Conservation (phyloP, 1,284 basidiomycete species). For the Anthracocystis setariae region DNA sequence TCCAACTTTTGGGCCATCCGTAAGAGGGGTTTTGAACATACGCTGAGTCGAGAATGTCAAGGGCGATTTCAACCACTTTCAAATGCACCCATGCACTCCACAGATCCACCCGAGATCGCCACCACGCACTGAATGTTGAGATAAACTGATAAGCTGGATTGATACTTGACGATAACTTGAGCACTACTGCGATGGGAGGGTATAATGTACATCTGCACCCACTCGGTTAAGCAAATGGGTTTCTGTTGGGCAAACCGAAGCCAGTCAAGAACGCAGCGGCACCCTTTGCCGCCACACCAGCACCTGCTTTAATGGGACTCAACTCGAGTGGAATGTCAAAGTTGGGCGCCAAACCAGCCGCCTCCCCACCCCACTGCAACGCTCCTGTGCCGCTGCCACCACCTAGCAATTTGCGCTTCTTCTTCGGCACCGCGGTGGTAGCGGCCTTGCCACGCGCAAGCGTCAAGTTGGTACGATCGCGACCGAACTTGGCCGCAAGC, state of each 20-base stretch:
- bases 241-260: constrained; percentile 24
- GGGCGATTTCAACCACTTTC: no score
- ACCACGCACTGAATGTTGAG: no score
- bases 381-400: constrained; percentile 16
- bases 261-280: constrained; percentile 22
- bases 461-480: constrained; percentile 34
- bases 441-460: neutral
- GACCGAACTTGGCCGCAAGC: constrained; percentile 28
- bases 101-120: no score
- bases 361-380: constrained; percentile 38
- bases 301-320: constrained; percentile 36
- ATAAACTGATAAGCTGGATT: no score
- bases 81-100: no score
- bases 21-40: no score
- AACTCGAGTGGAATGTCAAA: constrained; percentile 45
- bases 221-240: constrained; percentile 17
- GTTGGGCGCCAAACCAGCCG: constrained; percentile 34
- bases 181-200: no score
- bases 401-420: constrained; percentile 39
- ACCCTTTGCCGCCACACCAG: neutral
- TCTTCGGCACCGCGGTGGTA: constrained; percentile 18
- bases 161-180: no score
- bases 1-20: constrained; percentile 31
- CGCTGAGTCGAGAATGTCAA: no score
- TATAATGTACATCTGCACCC: no score